These are phyloP conservation scores for Lactarius evosmus DNA, from an alignment of 768 basidiomycete genomes.

Conservation along the genomic window DNA sequence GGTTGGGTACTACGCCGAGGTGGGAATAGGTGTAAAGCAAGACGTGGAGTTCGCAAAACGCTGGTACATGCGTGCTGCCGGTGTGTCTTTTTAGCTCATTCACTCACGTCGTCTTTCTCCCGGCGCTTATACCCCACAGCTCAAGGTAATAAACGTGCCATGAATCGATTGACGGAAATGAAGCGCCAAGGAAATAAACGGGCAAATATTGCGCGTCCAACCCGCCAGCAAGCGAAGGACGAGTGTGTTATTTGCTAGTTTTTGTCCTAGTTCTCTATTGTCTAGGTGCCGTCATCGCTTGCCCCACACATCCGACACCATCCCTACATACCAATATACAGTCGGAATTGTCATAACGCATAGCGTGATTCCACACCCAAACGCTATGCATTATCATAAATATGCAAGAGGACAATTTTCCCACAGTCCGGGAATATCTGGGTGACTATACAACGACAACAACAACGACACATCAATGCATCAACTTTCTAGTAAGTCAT, in stretches of 20 bases:
- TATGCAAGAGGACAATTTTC: no score
- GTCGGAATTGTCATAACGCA: no score
- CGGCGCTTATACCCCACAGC: conserved; percentile 44
- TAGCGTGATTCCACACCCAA: no score
- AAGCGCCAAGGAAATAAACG: conserved; percentile 84
- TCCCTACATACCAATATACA: no score
- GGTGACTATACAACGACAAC: no score
- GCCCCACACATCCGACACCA: no score
- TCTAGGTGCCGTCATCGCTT: background rate
- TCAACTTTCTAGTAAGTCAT: no score
- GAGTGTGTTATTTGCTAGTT: conserved; percentile 75
- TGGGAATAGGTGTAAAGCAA: conserved; percentile 95
- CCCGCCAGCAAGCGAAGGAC: conserved; percentile 88
- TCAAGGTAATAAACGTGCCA: conserved; percentile 97
- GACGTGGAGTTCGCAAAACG: conserved; percentile 94
- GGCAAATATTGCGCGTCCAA: conserved; percentile 76
- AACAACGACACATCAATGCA: no score
- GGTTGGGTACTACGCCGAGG: conserved; percentile 96
- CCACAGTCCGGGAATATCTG: no score
- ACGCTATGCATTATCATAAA: no score
- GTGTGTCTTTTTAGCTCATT: conserved; percentile 42
- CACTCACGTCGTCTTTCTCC: background rate
- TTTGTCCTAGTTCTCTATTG: background rate
- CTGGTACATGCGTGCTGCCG: conserved; percentile 99
- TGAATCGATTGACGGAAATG: conserved; percentile 93